Evolutionary conservation across 768 basidiomycete genomes (phyloP), one percentile per base, ranked within the genome.

Genomic region (Mycena galericulata): DNA sequence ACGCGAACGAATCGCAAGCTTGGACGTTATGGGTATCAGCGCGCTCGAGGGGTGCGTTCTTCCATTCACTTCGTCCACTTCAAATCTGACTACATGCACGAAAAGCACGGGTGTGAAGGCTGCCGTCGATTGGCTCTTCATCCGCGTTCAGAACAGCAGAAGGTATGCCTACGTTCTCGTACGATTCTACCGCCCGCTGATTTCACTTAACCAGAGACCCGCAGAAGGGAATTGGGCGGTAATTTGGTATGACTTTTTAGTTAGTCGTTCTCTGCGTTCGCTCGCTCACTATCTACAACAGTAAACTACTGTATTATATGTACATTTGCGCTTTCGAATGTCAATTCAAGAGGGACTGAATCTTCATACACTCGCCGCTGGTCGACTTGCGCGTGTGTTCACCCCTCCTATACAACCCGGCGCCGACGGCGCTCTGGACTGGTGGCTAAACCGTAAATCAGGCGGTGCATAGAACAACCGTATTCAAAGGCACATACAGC

Each of bases 81-180:
- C 34, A 46, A 43, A 27, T 45, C 14, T 54, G 38, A n/a, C n/a
- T n/a, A n/a, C n/a, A 45, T 24, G 40, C 8, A 46, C 50, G 26
- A 46, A 36, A 72, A 98, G 96, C 46, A 94, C 94, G 32, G 96
- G 97, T 2, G 91, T 97, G 18, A 87, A 92, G 62, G 92, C 93
- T 55, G 96, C 94, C 0, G 93, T 98, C 3, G 93, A 98, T 75
- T 99, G 97, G 97, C 76, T 99, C 29, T 97, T 97, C 76, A 89
- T 97, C 61, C 87, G 96, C 0, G 96, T 98, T 6, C 95, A 97
- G 80, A 96, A 96, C 72, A 95, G 94, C 70, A 83, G 92, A 70
- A 88, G 89, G 92, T 90, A 36, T 20, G 45, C 22, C 20, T 22
- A 8, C 27, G 8, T 34, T 1, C 4, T 24, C 47, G 22, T 7